These are phyloP conservation scores for Tanacetum coccineum DNA, from an alignment of 129 eudicot genomes.

Conservation along the genomic window DNA sequence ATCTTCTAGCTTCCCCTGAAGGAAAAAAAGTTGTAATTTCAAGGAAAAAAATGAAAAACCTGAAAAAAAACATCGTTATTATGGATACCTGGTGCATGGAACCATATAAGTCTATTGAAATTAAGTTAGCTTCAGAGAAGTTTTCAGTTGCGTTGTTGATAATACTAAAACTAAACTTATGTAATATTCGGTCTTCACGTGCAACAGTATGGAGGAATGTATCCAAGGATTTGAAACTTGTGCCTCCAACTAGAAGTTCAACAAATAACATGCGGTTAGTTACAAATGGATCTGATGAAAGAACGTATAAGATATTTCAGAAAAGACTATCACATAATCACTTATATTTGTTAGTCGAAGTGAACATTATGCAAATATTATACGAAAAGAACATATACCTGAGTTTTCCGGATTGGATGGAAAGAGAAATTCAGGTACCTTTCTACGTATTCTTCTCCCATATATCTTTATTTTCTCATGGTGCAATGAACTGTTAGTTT, in stretches of 20 bases:
- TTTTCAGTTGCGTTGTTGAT: slow-evolving; percentile 12
- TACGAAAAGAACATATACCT: neutral
- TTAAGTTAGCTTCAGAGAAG: slow-evolving; percentile 11
- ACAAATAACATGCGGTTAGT: slow-evolving; percentile 13
- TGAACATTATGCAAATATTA: neutral
- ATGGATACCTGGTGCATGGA: slow-evolving; percentile 15
- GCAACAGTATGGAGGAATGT: neutral
- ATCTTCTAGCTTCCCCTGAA: too few species aligned
- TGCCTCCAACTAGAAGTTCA: slow-evolving; percentile 4
- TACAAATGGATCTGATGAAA: too few species aligned
- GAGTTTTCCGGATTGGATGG: neutral
- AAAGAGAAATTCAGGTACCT: neutral
- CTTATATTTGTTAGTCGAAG: neutral
- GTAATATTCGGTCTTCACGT: neutral
- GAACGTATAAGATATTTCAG: too few species aligned
- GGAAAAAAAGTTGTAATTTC: too few species aligned
- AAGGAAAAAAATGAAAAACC: too few species aligned
- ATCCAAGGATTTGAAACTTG: slow-evolving; percentile 6
- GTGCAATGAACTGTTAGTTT: neutral
- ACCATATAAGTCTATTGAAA: neutral
- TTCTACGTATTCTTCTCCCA: neutral
- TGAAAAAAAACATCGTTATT: neutral
- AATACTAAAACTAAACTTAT: slow-evolving; percentile 9
- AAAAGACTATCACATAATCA: too few species aligned
- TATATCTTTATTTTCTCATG: neutral